Evolutionary conservation across 352 stramenopile species (phyloP), one percentile per base, ranked within the genome.

Genomic region (Phytophthora rubi): DNA sequence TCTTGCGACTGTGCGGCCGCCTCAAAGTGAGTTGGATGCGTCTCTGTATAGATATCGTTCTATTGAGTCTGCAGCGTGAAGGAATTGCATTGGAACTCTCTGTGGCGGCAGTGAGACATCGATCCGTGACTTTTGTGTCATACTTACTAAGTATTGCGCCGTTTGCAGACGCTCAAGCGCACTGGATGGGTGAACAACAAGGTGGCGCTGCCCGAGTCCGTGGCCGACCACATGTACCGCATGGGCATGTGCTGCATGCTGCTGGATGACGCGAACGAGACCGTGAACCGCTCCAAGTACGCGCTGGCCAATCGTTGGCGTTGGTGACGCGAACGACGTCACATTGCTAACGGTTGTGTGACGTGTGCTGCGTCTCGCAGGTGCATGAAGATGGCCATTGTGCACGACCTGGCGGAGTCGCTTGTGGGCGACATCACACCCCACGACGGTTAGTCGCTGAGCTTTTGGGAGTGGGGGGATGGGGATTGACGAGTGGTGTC

Each of bases 141-240:
- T 30, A 28, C 26, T 28, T 28, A 26, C 23, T 26, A 28, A 28
- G 26, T 28, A 48, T 58, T 70, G 18, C 8, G 33, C 10, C 18
- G 15, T 35, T 44, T 52, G 7, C 49, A 98, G 89, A 82, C 76
- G 44, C 70, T 97, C 23, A 97, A 98, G 75, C 88, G 92, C 68
- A 98, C 92, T 48, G 94, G 93, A 77, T 98, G 94, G 94, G 82
- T 98, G n/a, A 94, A 94, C 65, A 91, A 94, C 72, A 89, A 95
- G 4, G 92, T 98, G 48, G 67, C 85, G 18, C 67, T 91, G 23
- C 90, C 93, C 10, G 94, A 98, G 77, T 97, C 90, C 6, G 92
- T 98, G 21, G 91, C 94, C 26, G 94, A 98, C 73, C 94, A 98
- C 80, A 98, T 96, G 79, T 98, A 97, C 71, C 89, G 94, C 65